These are phyloP conservation scores for Termitomyces sp. DNA, from an alignment of 1,284 basidiomycete genomes.

Conservation along the genomic window DNA sequence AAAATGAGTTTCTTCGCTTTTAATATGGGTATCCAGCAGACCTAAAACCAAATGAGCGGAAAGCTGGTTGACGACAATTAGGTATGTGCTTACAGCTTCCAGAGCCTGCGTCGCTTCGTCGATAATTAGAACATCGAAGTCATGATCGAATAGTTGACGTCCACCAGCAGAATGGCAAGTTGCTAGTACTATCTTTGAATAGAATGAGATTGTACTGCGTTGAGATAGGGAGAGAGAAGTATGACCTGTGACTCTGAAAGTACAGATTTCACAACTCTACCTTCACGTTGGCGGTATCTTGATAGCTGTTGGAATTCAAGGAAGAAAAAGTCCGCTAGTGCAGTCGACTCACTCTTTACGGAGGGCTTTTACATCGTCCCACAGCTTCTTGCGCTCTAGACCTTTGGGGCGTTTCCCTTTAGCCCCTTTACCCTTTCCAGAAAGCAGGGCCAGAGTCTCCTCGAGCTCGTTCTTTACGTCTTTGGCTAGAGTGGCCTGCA, in stretches of 20 bases:
- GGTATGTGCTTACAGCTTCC: constrained; percentile 65
- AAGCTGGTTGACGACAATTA: neutral
- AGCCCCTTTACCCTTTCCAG: constrained; percentile 75
- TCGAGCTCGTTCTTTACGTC: constrained; percentile 86
- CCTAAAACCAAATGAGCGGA: constrained; percentile 39
- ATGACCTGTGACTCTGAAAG: constrained; percentile 70
- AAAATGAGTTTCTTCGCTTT: constrained; percentile 86
- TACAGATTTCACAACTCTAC: constrained; percentile 76
- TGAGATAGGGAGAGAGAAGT: neutral
- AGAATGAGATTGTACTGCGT: neutral
- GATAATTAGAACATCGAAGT: constrained; percentile 90
- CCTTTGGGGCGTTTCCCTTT: constrained; percentile 71
- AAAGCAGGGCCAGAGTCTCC: constrained; percentile 56
- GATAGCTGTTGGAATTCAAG: neutral
- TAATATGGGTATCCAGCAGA: constrained; percentile 94
- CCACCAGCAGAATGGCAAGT: constrained; percentile 92
- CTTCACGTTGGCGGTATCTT: constrained; percentile 85
- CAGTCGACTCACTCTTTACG: constrained; percentile 72
- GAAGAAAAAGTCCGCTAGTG: neutral
- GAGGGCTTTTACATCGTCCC: constrained; percentile 87
- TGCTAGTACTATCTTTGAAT: constrained; percentile 71
- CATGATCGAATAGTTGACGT: constrained; percentile 66
- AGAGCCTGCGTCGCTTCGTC: constrained; percentile 96
- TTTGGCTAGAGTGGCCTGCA: constrained; percentile 67
- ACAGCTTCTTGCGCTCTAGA: constrained; percentile 79